These are phyloP conservation scores for Aspergillus terreus DNA, from an alignment of 2,329 filamentous ascomycete species.

Conservation along the genomic window DNA sequence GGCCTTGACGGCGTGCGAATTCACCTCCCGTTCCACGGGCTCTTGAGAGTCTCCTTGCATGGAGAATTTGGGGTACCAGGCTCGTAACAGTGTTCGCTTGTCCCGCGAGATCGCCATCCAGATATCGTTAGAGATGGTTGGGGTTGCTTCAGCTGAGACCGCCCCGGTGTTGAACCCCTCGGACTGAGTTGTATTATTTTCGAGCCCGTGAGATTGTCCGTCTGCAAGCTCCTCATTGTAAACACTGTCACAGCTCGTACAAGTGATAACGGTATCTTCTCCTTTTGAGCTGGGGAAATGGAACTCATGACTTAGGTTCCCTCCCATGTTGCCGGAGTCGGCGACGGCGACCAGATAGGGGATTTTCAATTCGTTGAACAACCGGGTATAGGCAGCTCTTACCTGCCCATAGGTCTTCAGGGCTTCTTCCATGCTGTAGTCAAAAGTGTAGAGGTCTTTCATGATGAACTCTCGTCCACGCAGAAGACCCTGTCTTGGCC, in stretches of 20 bases:
- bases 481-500: slow-evolving; percentile 82
- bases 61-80: slow-evolving; percentile 58
- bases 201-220: slow-evolving; percentile 26
- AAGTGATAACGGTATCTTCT: slow-evolving; percentile 80
- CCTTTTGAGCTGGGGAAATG: slow-evolving; percentile 76
- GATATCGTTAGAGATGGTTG: slow-evolving; percentile 35
- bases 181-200: slow-evolving; percentile 4
- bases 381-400: slow-evolving; percentile 65
- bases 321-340: slow-evolving; percentile 95
- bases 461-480: slow-evolving; percentile 90
- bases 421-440: slow-evolving; percentile 63
- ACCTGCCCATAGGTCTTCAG: slow-evolving; percentile 77
- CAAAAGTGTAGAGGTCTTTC: slow-evolving; percentile 98
- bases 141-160: slow-evolving; percentile 15
- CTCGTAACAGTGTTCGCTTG: slow-evolving; percentile 63
- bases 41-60: slow-evolving; percentile 27
- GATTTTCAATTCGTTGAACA: slow-evolving; percentile 80
- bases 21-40: slow-evolving; percentile 43
- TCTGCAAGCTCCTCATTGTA: slow-evolving; percentile 85
- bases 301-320: slow-evolving; percentile 89
- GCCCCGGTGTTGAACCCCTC: slow-evolving; percentile 25
- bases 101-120: slow-evolving; percentile 50
- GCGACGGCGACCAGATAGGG: slow-evolving; percentile 83
- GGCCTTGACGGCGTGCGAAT: slow-evolving; percentile 63
- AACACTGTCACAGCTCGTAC: slow-evolving; percentile 67